Evolutionary conservation across 768 basidiomycete species (phyloP), one percentile per base, ranked within the genome.

Genomic region (Termitomyces heimii): DNA sequence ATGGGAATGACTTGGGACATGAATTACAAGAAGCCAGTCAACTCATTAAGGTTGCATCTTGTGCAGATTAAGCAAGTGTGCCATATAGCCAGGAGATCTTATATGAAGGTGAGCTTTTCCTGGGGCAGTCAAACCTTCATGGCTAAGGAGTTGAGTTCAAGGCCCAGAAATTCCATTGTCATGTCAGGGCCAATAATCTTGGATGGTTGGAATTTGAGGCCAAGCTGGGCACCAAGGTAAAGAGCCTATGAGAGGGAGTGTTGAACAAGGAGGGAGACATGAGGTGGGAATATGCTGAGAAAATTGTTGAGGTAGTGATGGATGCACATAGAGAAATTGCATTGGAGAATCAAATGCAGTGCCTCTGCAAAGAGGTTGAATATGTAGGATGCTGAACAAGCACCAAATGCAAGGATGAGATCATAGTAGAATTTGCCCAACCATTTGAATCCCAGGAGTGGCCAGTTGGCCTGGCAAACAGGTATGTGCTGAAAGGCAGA

Each of bases 231-330:
- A 1, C 6, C 5, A 3, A 46, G 26, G 3, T 28, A 8, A 6
- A 8, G 9, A 3, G 44, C 26, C 16, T 28, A 46, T 0, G 4
- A 0, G 14, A 46, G 26, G 8, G 26, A 28, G 2, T 16, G 2
- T 2, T 45, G 1, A 2, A 45, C 16, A 5, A 45, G 16, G 1
- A 3, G 3, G 1, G 7, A 1, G 6, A 26, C 6, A 0, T 3
- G 0, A 2, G 13, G 40, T 1, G 13, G 1, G 24, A 44, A 45
- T 3, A 45, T 45, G 14, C 14, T 16, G 1, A 75, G 66, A 54
- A 75, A 75, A 43, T 75, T 68, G 43, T 76, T 69, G 1, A 76
- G 64, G 49, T 73, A 74, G 43, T 75, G 73, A 7, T 63, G 63
- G 1, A 74, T 54, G 13, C 9, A 12, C 0, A 68, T 65, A 0